These are phyloP conservation scores for Chloroidium sp. DNA, from an alignment of 163 green algal genomes.

Conservation along the genomic window DNA sequence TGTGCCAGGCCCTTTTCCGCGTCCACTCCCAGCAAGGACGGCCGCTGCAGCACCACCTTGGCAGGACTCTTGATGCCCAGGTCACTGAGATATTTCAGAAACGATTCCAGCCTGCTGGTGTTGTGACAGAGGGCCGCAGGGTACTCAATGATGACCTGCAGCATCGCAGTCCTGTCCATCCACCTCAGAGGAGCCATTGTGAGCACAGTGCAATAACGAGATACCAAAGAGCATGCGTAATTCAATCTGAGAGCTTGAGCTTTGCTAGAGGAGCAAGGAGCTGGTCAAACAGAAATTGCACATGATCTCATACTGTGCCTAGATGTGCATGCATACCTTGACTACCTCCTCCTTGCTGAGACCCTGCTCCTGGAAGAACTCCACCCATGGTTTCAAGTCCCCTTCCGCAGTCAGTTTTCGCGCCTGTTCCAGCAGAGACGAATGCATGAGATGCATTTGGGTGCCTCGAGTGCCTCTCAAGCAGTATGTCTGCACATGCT, in stretches of 20 bases:
- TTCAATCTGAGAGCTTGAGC: no score
- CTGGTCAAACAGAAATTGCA: not conserved
- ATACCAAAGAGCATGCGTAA: no score
- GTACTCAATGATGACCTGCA: slow-evolving; percentile 49
- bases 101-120: slow-evolving; percentile 46
- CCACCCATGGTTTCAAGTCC: slow-evolving; percentile 63
- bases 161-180: not conserved
- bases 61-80: slow-evolving; percentile 48
- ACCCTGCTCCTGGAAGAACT: slow-evolving; percentile 38
- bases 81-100: slow-evolving; percentile 48
- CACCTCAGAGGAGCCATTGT: not conserved
- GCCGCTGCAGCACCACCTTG: slow-evolving; percentile 37
- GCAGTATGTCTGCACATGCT: not conserved
- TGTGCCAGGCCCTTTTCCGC: slow-evolving; percentile 47
- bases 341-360: slow-evolving; percentile 40
- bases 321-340: slow-evolving; percentile 22
- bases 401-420: slow-evolving; percentile 51
- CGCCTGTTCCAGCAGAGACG: slow-evolving; percentile 26
- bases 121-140: slow-evolving; percentile 62
- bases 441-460: not conserved
- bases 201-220: not conserved
- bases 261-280: no score
- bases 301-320: not conserved
- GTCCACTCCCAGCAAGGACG: slow-evolving; percentile 63
- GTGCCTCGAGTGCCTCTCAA: not conserved